Evolutionary conservation across 805 yeast genomes (phyloP).

Genomic region (Ogataea trehaloabstinens): DNA sequence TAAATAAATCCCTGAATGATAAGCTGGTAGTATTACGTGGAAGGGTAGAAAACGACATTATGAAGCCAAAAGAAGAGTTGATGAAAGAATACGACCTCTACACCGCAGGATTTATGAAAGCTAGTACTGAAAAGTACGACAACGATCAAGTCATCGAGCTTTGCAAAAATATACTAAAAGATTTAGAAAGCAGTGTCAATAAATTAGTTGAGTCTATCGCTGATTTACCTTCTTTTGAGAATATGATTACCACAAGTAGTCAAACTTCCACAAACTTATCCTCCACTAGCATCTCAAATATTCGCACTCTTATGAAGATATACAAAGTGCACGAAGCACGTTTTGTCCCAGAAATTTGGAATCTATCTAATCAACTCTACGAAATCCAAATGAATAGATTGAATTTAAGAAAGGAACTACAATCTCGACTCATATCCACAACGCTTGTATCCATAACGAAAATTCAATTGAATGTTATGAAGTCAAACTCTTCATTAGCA

Average conservation of each 20-base stretch:
- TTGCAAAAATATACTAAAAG: slow-evolving; percentile 19
- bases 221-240: slow-evolving; percentile 30
- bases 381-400: slow-evolving; percentile 37
- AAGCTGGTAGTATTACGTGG: slow-evolving; percentile 31
- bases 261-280: slow-evolving; percentile 28
- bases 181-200: slow-evolving; percentile 23
- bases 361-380: slow-evolving; percentile 35
- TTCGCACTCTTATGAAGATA: slow-evolving; percentile 18
- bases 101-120: slow-evolving; percentile 35
- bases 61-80: slow-evolving; percentile 34
- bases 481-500: slow-evolving; percentile 29
- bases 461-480: slow-evolving; percentile 37
- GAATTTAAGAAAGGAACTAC: slow-evolving; percentile 30
- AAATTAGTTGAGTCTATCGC: slow-evolving; percentile 20
- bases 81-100: slow-evolving; percentile 41
- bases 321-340: slow-evolving; percentile 21
- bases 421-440: slow-evolving; percentile 32
- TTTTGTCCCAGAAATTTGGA: slow-evolving; percentile 32
- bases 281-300: slow-evolving; percentile 21
- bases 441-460: slow-evolving; percentile 35
- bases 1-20: slow-evolving; percentile 16
- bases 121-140: slow-evolving; percentile 9
- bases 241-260: slow-evolving; percentile 29
- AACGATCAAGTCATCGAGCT: slow-evolving; percentile 14
- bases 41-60: slow-evolving; percentile 37